Conservation (phyloP, 352 stramenopile species). For the Globisporangium nunn region DNA sequence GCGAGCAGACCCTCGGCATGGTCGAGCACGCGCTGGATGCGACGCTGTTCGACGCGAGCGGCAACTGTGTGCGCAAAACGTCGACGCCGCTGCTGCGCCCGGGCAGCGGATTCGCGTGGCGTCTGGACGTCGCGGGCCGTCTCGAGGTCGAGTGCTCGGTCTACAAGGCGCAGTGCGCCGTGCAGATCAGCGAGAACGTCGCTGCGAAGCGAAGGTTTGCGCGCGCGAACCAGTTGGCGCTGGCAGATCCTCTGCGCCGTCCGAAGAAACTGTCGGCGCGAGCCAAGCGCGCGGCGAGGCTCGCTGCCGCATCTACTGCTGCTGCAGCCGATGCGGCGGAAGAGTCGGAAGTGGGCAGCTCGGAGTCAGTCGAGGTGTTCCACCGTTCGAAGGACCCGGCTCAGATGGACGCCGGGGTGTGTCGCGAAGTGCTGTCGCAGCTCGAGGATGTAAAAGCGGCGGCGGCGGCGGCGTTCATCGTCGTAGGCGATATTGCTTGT, state of each 20-base stretch:
- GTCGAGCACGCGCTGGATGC: conserved; percentile 34
- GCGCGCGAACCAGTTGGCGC: conserved; percentile 8
- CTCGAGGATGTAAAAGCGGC: conserved; percentile 34
- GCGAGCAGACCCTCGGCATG: conserved; percentile 22
- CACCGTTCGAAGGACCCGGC: conserved; percentile 30
- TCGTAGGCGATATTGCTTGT: conserved; percentile 54
- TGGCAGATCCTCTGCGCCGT: conserved; percentile 2
- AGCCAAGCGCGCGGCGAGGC: conserved; percentile 11
- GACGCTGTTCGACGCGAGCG: conserved; percentile 11
- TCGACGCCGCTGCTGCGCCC: conserved; percentile 18
- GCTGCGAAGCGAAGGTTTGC: conserved; percentile 9
- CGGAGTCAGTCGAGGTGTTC: conserved; percentile 24
- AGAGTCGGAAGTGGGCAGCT: conserved; percentile 1
- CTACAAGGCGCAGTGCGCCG: conserved; percentile 25
- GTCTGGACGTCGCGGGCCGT: conserved; percentile 18
- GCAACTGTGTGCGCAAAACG: conserved; percentile 4
- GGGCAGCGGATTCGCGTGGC: conserved; percentile 26
- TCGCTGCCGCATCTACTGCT: background rate
- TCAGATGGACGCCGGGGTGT: conserved; percentile 43
- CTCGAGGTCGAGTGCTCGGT: conserved; percentile 27
- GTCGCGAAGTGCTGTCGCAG: conserved; percentile 40
- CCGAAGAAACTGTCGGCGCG: conserved; percentile 20
- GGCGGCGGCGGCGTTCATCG: conserved; percentile 23
- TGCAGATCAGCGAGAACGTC: conserved; percentile 14
- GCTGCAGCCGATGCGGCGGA: conserved; percentile 5